Conservation (phyloP, 306 rosid species). For the Vigna radiata region DNA sequence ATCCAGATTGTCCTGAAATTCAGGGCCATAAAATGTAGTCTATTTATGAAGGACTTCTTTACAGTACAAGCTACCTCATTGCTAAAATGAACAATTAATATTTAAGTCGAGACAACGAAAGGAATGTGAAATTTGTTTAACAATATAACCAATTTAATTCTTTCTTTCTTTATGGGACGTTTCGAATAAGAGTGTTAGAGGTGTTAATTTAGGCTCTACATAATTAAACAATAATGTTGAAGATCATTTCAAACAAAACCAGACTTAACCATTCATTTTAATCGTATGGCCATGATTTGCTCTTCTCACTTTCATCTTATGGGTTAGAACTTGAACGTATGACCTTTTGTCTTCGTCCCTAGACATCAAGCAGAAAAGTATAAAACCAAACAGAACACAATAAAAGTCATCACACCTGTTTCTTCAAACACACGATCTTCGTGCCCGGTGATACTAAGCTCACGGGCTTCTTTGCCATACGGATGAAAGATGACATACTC, state of each 20-base stretch:
- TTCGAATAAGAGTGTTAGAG: neutral
- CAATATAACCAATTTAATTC: conserved; percentile 1
- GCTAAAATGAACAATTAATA: neutral
- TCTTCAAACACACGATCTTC: conserved; percentile 60
- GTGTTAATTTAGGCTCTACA: neutral
- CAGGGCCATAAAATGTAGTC: neutral
- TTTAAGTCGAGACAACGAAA: neutral
- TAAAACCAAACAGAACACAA: conserved; percentile 17
- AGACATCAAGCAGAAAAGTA: conserved; percentile 3
- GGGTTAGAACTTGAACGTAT: neutral
- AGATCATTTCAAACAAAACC: neutral
- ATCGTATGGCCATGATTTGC: neutral
- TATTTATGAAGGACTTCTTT: neutral
- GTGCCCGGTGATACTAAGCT: conserved; percentile 49
- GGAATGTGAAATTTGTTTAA: neutral
- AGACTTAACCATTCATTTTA: neutral
- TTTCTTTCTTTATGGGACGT: neutral
- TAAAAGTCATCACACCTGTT: conserved; percentile 62
- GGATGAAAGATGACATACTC: conserved; percentile 82
- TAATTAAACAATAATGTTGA: neutral
- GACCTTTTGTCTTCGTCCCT: conserved; percentile 4
- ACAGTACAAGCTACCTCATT: neutral
- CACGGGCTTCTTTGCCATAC: conserved; percentile 54
- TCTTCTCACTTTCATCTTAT: neutral
- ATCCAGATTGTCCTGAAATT: conserved; percentile 74